Percentiles rank a stretch among this genome's conserved stretches.
phyloP scores from a whole-genome alignment of 1,139 yeast genomes.

The Blastobotrys indianensis region DNA sequence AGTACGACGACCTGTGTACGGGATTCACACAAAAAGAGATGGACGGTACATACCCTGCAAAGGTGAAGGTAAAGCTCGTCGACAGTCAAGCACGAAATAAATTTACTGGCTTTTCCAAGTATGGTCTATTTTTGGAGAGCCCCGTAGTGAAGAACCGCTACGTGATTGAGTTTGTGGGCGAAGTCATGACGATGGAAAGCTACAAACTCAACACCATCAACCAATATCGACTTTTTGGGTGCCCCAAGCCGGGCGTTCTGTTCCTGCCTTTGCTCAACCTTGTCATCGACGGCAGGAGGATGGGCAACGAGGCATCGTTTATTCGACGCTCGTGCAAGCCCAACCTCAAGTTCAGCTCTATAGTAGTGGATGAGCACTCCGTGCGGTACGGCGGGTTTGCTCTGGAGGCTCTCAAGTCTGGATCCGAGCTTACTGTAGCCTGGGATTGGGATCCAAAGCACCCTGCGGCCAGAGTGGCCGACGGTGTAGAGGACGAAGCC shows the following conservation, averaged over 20 bases:
- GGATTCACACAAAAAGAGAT: constrained; percentile 24
- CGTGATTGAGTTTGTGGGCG: constrained; percentile 67
- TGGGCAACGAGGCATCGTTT: constrained; percentile 73
- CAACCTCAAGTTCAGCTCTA: constrained; percentile 59
- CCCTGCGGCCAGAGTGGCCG: constrained; percentile 57
- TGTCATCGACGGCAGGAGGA: constrained; percentile 69
- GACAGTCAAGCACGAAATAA: constrained; percentile 54
- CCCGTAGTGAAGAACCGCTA: constrained; percentile 46
- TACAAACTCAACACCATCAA: constrained; percentile 63
- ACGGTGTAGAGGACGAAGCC: constrained; percentile 29
- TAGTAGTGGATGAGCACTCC: constrained; percentile 41
- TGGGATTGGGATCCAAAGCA: constrained; percentile 89
- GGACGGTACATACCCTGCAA: constrained; percentile 23
- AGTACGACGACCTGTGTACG: constrained; percentile 19
- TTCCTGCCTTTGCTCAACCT: constrained; percentile 48
- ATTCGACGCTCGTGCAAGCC: constrained; percentile 70
- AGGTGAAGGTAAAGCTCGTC: constrained; percentile 38
- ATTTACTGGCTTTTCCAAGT: constrained; percentile 66
- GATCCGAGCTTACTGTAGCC: constrained; percentile 63
- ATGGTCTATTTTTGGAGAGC: constrained; percentile 52
- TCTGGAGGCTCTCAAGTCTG: constrained; percentile 48
- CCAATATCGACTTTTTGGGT: constrained; percentile 77
- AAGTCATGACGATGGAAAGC: constrained; percentile 55
- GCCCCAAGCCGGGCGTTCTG: constrained; percentile 74
- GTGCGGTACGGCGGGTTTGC: constrained; percentile 59